Evolutionary conservation across 192 early-diverging fungal species (phyloP).

Genomic region (Coemansia sp.): DNA sequence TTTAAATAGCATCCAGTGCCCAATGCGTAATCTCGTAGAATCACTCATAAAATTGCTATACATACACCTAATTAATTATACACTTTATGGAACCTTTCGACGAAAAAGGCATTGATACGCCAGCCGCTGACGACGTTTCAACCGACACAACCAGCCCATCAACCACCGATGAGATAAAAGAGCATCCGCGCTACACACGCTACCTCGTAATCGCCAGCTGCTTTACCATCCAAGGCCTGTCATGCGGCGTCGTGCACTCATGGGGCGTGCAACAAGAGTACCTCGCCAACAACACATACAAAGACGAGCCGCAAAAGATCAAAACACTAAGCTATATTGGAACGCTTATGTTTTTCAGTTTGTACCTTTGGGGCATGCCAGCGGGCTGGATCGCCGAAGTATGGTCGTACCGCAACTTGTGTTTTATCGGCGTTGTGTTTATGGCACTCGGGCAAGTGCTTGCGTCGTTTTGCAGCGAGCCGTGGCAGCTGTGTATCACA

Average conservation of each 20-base stretch:
- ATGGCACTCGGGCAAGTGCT: conserved; percentile 59
- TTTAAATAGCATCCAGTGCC: not conserved
- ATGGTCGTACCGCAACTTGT: conserved; percentile 42
- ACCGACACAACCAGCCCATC: not conserved
- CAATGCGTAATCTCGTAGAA: not conserved
- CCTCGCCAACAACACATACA: conserved; percentile 30
- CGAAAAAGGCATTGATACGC: not conserved
- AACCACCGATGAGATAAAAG: not conserved
- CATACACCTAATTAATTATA: not conserved
- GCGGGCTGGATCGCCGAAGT: conserved; percentile 50
- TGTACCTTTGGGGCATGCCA: conserved; percentile 43
- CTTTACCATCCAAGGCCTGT: conserved; percentile 39
- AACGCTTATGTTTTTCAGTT: conserved; percentile 44
- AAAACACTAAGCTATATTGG: conserved; percentile 41
- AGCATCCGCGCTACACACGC: conserved; percentile 29
- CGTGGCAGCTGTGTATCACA: conserved; percentile 68
- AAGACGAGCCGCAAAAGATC: conserved; percentile 14
- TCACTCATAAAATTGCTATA: not conserved
- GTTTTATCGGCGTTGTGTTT: conserved; percentile 31
- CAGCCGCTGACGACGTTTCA: too few relatives aligned
- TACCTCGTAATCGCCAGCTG: conserved; percentile 36
- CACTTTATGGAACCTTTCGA: not conserved
- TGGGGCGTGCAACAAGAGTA: conserved; percentile 53
- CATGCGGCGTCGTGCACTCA: conserved; percentile 40
- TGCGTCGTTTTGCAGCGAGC: conserved; percentile 60